Evolutionary conservation across 2,329 filamentous ascomycete genomes (phyloP).

Genomic region (Penicillium sp.): DNA sequence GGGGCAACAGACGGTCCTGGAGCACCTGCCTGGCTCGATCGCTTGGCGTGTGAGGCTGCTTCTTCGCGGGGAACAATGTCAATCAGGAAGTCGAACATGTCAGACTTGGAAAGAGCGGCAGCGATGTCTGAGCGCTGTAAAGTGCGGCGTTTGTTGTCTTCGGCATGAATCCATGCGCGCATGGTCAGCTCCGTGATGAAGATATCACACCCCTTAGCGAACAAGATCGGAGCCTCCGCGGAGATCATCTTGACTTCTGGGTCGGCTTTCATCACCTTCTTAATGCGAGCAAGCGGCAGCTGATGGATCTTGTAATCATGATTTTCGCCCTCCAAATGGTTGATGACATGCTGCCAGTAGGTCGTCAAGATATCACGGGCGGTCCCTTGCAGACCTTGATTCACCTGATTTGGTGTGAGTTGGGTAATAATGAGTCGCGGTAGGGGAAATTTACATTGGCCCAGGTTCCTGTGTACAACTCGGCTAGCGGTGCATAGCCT

Average conservation of each 20-base stretch:
- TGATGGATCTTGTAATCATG: conserved; percentile 99
- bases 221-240: conserved; percentile 93
- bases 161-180: conserved; percentile 98
- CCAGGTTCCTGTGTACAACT: conserved; percentile 93
- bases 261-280: conserved; percentile 99
- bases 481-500: conserved; percentile 82
- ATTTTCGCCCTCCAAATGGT: conserved; percentile 87
- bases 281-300: conserved; percentile 93
- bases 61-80: conserved; percentile 98
- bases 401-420: conserved; percentile 62
- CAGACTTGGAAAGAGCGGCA: conserved; percentile 90
- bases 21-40: conserved; percentile 55
- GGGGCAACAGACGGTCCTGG: conserved; percentile 46
- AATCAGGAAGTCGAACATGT: conserved; percentile 99
- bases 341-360: conserved; percentile 99
- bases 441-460: conserved; percentile 68
- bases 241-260: conserved; percentile 99
- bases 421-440: not conserved
- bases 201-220: conserved; percentile 97
- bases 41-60: conserved; percentile 79
- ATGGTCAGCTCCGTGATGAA: conserved; percentile 99
- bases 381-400: conserved; percentile 86
- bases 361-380: conserved; percentile 98
- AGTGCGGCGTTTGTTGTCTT: conserved; percentile 96
- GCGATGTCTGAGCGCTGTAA: conserved; percentile 96